Percentiles rank a stretch among this genome's conserved stretches.
Evolutionary conservation across 1,284 basidiomycete species (phyloP).

Genomic region (Salmacisia buchloeana): DNA sequence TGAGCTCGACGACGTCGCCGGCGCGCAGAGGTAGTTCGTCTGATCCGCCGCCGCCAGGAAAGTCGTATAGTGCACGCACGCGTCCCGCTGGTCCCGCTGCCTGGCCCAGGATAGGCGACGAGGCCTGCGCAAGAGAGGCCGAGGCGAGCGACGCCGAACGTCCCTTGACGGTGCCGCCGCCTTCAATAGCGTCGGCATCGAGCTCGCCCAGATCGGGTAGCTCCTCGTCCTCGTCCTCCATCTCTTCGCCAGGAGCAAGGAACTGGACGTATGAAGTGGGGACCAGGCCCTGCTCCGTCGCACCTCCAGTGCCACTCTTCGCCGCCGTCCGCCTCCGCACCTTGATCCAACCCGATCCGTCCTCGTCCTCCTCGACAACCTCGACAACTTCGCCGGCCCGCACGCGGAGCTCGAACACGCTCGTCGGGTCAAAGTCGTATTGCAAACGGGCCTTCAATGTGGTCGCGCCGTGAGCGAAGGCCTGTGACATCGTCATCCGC

Average conservation of each 20-base stretch:
- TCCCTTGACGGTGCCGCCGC: background rate
- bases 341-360: conserved; percentile 32
- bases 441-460: conserved; percentile 10
- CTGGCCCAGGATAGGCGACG: background rate
- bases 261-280: conserved; percentile 28
- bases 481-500: background rate
- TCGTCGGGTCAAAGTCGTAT: conserved; percentile 29
- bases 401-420: conserved; percentile 31
- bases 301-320: no score
- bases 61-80: conserved; percentile 31
- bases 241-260: background rate
- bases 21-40: conserved; percentile 22
- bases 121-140: background rate
- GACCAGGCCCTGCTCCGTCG: conserved; percentile 22
- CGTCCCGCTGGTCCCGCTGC: background rate
- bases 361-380: conserved; percentile 30
- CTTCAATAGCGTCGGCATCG: background rate
- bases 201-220: conserved; percentile 3
- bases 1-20: conserved; percentile 27
- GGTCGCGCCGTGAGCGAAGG: background rate
- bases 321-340: no score
- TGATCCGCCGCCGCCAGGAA: conserved; percentile 10
- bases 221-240: background rate
- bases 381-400: conserved; percentile 25
- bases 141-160: background rate